A percentile compares a stretch with the other conserved stretches of the same genome.
Conservation (phyloP, 2,329 filamentous ascomycete genomes). For the Curvularia spicifera region DNA sequence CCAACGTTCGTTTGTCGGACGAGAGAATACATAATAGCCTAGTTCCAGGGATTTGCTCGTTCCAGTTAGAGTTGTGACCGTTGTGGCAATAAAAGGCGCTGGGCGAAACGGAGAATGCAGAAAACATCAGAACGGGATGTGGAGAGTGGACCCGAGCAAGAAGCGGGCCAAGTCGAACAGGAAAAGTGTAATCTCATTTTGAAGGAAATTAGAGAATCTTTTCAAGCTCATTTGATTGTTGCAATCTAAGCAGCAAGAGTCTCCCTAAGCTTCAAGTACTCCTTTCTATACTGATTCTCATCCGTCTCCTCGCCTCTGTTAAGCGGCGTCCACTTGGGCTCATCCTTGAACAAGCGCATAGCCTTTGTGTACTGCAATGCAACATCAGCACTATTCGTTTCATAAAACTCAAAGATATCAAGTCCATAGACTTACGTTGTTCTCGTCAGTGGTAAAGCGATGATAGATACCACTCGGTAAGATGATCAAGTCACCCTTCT, state of each 20-base stretch:
- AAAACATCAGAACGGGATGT: neutral
- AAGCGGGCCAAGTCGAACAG: neutral
- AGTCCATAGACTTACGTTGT: slow-evolving; percentile 70
- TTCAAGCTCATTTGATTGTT: neutral
- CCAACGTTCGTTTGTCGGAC: neutral
- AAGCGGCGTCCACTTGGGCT: slow-evolving; percentile 96
- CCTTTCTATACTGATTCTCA: slow-evolving; percentile 75
- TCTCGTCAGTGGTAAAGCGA: slow-evolving; percentile 91
- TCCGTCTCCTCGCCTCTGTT: slow-evolving; percentile 82
- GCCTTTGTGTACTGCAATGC: slow-evolving; percentile 82
- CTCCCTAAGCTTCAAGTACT: slow-evolving; percentile 65
- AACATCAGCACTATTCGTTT: slow-evolving; percentile 23
- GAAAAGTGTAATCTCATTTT: neutral
- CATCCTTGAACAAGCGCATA: slow-evolving; percentile 96
- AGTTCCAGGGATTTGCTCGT: neutral
- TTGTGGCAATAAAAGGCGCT: too few relatives aligned
- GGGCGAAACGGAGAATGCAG: neutral
- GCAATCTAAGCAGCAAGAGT: slow-evolving; percentile 20
- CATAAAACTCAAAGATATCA: fast-evolving
- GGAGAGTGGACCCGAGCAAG: neutral
- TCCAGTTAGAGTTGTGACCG: neutral
- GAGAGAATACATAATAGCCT: neutral
- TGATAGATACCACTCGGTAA: slow-evolving; percentile 96
- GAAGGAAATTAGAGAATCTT: neutral
- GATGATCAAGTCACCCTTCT: slow-evolving; percentile 90